Evolutionary conservation across 139 green algal genomes (phyloP), one percentile per base, ranked within the genome.

Genomic region (Deuterostichococcus epilithicus): DNA sequence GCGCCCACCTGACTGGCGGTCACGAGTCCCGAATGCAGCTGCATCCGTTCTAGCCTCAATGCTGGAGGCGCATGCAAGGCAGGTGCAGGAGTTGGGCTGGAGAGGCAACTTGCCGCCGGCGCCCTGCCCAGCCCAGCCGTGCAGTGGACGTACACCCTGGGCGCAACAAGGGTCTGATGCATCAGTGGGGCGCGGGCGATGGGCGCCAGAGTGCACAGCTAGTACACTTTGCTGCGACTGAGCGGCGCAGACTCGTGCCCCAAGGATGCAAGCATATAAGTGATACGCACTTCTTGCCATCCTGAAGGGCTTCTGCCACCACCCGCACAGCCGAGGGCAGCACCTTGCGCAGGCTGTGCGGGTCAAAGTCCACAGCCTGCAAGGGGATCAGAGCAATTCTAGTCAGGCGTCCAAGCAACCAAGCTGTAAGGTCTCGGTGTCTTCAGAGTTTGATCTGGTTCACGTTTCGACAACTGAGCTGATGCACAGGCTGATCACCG

Each of bases 101-200:
- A 52, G 42, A 13, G 8, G 45, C 86, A 88, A 82, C 84, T 87
- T 0, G 91, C 88, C 3, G 84, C 92, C 38, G 92, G 86, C 0
- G 90, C 89, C 2, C 90, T 80, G 10, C 90, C 90, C 13, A 95
- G 78, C 2, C 90, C 90, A 0, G 90, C 90, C 36, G 90, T 95
- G 75, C 90, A 95, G 72, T 95, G 90, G 2, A 95, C 88, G 71
- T 95, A 95, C 36, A 94, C 85, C 73, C 80, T 86, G 52, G 13
- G 42, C 42, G 13, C 42, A 52, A 13, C 42, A 52, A 13, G 42
- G 42, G 10, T 36, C 78, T 34, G 74, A 47, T 73, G 42, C 25
- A 35, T 69, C 33, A 52, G 26, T 33, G 76, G 35, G 25, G 39
- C 34, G 72, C 65, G 35, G 32, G n/a, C 63, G 76, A 23, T 45